Conservation (phyloP, 169 alveolate species). For the Sarcocystis neurona region DNA sequence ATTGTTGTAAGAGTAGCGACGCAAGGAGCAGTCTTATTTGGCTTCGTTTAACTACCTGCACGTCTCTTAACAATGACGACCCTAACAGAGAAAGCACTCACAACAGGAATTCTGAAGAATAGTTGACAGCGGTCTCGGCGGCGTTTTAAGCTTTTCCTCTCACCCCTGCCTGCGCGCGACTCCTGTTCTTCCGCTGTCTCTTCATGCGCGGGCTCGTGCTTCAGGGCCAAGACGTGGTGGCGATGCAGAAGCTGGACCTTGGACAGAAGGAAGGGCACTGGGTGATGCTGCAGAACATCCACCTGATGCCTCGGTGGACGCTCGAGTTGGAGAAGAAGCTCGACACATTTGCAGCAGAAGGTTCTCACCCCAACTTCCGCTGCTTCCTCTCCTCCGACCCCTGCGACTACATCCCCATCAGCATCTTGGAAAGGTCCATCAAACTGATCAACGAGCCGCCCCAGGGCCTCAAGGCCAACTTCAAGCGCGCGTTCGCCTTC, state of each 20-base stretch:
- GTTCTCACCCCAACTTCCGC: slow-evolving; percentile 93
- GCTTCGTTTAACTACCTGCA: too few species aligned
- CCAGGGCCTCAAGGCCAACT: slow-evolving; percentile 93
- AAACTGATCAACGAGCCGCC: slow-evolving; percentile 97
- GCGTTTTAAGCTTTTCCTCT: too few species aligned
- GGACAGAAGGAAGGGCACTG: slow-evolving; percentile 87
- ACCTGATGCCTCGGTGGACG: slow-evolving; percentile 89
- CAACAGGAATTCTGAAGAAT: too few species aligned
- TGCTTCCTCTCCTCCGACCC: slow-evolving; percentile 94
- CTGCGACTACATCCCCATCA: slow-evolving; percentile 90
- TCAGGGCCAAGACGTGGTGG: slow-evolving; percentile 92
- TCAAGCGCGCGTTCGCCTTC: slow-evolving; percentile 94
- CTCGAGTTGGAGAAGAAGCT: slow-evolving; percentile 88
- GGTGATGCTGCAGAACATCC: slow-evolving; percentile 93
- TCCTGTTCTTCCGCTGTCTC: not conserved
- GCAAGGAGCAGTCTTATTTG: too few species aligned
- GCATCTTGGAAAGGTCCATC: slow-evolving; percentile 94
- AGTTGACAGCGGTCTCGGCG: too few species aligned
- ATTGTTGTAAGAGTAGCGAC: too few species aligned
- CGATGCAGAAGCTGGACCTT: slow-evolving; percentile 77
- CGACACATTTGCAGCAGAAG: slow-evolving; percentile 92
- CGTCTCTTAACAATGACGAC: too few species aligned
- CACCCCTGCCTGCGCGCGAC: too few species aligned
- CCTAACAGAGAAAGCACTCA: too few species aligned
- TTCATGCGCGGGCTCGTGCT: not conserved